Evolutionary conservation across 345 rosid genomes (phyloP), one percentile per base, ranked within the genome.

Genomic region (Eucalyptus coolabah): DNA sequence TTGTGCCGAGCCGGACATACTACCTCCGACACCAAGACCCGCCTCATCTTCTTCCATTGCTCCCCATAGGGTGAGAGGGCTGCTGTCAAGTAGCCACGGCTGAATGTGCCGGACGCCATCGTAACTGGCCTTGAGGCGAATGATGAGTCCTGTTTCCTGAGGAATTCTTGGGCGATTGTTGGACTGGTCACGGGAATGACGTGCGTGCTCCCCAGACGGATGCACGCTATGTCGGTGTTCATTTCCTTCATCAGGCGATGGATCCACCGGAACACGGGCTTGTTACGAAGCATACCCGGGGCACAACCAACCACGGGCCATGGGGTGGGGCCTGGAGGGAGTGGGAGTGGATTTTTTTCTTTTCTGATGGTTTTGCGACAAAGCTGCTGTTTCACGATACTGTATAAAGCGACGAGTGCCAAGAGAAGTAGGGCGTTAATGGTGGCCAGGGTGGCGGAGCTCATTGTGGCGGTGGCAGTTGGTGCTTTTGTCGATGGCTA

Each of bases 11-110:
- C 59, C 2, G 88, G 86, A 30, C 90, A 90, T 30, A 93, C 12
- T 0, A 93, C 13, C 77, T 93, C 94, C 18, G 93, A 87, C 19
- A 89, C 87, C 77, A 93, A 40, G 85, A 92, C 91, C 88, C 77
- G 93, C 91, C 92, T 90, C 96, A 94, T 94, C 88, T 94, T 93
- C 92, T 89, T 90, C 95, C 93, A 92, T 18, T 91, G 94, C 42
- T 92, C 92, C 24, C 92, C 93, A 63, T 86, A 87, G 4, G 93
- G 92, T 21, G 94, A 26, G 23, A 37, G 14, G 4, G 32, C 90
- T 42, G 90, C 88, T 3, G 94, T 87, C 26, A 90, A 86, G 91
- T 86, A 89, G 3, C 93, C 89, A 10, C 89, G 44, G 56, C 92
- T 90, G 6, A 89, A 47, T 19, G 63, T 83, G n/a, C 87, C 12